Evolutionary conservation across 495 filamentous ascomycete genomes (phyloP), one percentile per base, ranked within the genome.

Genomic region (Sabuloglossum arenarium): DNA sequence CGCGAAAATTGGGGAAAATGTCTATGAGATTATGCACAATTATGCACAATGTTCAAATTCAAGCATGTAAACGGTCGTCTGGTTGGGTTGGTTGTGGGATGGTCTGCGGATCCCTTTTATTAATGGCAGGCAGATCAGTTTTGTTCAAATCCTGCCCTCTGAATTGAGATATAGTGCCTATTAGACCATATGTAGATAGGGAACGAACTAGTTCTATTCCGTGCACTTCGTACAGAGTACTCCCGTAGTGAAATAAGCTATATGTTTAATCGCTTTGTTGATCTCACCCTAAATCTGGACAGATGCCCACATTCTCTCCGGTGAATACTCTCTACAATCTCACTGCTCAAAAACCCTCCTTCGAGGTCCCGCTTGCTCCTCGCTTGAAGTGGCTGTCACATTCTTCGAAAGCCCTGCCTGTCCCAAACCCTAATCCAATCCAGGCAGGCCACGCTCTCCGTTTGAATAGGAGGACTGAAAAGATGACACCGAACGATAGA

Each of bases 391-490:
- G 78, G 59, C 64, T 75, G 65, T 88, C 85, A 68, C 84, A 88
- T 66, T 97, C 91, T 69, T 96, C 91, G 76, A 88, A 97, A 10
- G 90, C 93, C 64, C 93, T 80, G 55, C 91, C 91, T 59, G 89
- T 88, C 64, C 91, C 91, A 67, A 99, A 96, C 45, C 91, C 91
- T 46, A 88, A 74, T 55, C 91, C 91, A 61, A 93, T 79, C 68
- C 81, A 89, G 27, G 85, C 93, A 52, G 91, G 91, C 85, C 91
- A 99, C 61, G 90, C 86, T 68, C 91, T 80, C 66, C 91, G 81
- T 76, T 93, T 94, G 79, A 99, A 99, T 27, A 99, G 71, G 50
- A 99, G 81, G 30, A 99, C 89, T 49, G 89, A 96, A 75, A 99
- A 97, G 69, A 97, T 84, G 68, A 97, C 83, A 70, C 91, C 91